Percentiles rank a stretch among this genome's conserved stretches.
Evolutionary conservation across 164 flowering plant genomes (phyloP).

Genomic region (Dillenia turbinata): DNA sequence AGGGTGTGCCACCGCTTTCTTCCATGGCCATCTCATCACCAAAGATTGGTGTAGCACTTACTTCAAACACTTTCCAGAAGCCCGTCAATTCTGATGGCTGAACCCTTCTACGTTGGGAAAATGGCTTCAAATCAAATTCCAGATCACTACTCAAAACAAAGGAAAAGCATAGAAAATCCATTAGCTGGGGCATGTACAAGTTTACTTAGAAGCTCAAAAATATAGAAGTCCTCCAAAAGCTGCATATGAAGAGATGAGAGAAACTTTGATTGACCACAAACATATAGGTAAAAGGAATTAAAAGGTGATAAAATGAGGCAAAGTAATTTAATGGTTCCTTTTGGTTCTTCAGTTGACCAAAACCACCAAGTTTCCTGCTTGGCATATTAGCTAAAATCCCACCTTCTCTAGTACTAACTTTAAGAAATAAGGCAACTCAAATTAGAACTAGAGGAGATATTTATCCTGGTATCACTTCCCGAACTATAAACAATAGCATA

Average conservation of each 20-base stretch:
- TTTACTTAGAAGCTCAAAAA: too few relatives aligned
- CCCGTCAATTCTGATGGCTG: conserved; percentile 79
- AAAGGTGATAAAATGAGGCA: neutral
- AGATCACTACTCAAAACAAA: conserved; percentile 38
- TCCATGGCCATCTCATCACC: conserved; percentile 36
- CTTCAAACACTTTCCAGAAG: conserved; percentile 89
- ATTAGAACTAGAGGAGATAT: too few relatives aligned
- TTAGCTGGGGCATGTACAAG: too few relatives aligned
- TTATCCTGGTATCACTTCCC: too few relatives aligned
- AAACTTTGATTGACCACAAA: neutral
- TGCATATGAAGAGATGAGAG: neutral
- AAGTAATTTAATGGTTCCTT: too few relatives aligned
- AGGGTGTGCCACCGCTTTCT: conserved; percentile 39
- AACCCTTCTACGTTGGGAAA: conserved; percentile 69
- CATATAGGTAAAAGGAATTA: neutral
- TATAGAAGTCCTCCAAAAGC: neutral
- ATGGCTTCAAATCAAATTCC: conserved; percentile 71
- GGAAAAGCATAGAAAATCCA: neutral
- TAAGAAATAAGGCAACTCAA: too few relatives aligned
- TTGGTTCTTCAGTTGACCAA: too few relatives aligned
- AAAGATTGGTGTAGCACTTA: conserved; percentile 76
- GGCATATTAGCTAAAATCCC: too few relatives aligned
- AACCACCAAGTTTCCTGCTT: too few relatives aligned
- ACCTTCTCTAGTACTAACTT: too few relatives aligned
- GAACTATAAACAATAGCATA: too few relatives aligned